Conservation (phyloP, 345 rosid genomes). For the Citrus sp. region DNA sequence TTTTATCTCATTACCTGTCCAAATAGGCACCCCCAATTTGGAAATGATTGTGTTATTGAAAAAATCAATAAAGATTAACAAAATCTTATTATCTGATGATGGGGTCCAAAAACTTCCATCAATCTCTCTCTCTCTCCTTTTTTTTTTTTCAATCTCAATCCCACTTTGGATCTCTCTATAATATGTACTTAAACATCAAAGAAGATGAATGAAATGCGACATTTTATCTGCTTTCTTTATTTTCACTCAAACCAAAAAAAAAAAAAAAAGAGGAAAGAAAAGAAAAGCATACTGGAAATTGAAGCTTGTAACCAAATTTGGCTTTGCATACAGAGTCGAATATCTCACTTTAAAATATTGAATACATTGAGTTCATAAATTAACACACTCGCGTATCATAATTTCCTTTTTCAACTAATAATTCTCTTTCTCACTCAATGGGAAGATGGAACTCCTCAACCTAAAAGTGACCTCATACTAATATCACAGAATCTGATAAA, state of each 20-base stretch:
- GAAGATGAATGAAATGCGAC: too few relatives aligned
- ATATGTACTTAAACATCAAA: not conserved
- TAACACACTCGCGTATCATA: not conserved
- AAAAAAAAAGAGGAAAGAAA: not conserved
- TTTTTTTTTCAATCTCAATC: too few relatives aligned
- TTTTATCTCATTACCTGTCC: too few relatives aligned
- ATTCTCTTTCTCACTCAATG: not conserved
- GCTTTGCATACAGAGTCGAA: not conserved
- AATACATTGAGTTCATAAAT: not conserved
- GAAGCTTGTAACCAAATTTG: not conserved
- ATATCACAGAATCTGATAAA: not conserved
- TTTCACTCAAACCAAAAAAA: too few relatives aligned
- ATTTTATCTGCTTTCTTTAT: not conserved
- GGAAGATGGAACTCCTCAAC: not conserved
- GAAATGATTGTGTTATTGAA: too few relatives aligned
- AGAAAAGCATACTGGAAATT: not conserved
- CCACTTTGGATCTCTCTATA: too few relatives aligned
- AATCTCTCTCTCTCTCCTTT: too few relatives aligned
- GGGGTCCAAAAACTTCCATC: too few relatives aligned
- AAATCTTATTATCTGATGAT: too few relatives aligned
- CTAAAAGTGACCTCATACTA: not conserved
- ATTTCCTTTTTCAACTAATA: not conserved
- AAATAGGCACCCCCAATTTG: too few relatives aligned
- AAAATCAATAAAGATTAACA: too few relatives aligned
- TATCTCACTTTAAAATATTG: not conserved